Conservation (phyloP, 139 green algal species). For the Chlorella sp. region DNA sequence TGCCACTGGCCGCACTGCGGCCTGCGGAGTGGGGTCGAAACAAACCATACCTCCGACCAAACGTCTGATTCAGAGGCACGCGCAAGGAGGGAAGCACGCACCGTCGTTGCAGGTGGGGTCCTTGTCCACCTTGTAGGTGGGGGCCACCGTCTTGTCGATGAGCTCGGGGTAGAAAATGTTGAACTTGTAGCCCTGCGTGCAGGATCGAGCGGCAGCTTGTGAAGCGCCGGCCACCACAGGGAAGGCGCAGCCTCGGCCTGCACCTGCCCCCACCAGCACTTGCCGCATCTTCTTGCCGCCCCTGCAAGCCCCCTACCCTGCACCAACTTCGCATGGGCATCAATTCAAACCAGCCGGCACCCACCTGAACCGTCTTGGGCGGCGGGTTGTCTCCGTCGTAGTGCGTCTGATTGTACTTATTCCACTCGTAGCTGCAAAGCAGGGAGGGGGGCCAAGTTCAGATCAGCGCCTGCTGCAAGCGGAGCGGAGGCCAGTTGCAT, state of each 20-base stretch:
- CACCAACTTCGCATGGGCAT: no score
- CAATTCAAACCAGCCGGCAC: no score
- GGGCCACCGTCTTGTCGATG: slow-evolving; percentile 80
- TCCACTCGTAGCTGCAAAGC: slow-evolving; percentile 91
- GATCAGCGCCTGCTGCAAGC: no score
- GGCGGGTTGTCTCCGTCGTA: slow-evolving; percentile 99
- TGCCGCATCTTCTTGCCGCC: no score
- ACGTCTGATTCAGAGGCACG: neutral
- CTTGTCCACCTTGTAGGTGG: slow-evolving; percentile 68
- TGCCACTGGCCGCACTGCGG: neutral
- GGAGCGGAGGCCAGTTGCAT: no score
- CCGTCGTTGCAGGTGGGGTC: slow-evolving; percentile 75
- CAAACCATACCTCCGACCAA: no score
- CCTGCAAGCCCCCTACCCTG: no score
- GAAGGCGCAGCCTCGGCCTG: no score
- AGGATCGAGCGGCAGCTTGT: no score
- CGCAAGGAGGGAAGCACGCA: neutral
- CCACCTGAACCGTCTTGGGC: slow-evolving; percentile 81
- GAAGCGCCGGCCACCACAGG: no score
- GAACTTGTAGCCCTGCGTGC: slow-evolving; percentile 99
- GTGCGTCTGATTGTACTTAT: slow-evolving; percentile 99
- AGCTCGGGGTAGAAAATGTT: slow-evolving; percentile 99
- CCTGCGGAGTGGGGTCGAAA: neutral
- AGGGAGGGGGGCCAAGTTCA: no score
- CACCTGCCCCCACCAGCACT: no score